Conservation (phyloP, 768 basidiomycete genomes). For the Scleroderma bovista region DNA sequence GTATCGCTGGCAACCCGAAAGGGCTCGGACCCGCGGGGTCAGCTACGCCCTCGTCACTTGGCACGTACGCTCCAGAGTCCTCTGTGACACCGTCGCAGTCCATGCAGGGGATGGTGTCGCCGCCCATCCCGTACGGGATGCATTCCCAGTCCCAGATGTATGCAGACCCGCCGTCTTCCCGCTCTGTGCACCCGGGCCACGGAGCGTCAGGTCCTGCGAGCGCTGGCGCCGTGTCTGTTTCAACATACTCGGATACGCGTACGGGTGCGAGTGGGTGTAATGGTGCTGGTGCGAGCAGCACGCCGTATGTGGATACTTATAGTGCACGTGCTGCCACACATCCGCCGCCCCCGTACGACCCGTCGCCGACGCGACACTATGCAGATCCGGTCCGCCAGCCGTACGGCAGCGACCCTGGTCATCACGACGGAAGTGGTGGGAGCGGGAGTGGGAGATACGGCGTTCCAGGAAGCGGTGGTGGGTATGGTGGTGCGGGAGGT, state of each 20-base stretch:
- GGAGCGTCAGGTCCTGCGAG: neutral
- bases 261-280: neutral
- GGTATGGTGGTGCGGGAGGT: conserved; percentile 21
- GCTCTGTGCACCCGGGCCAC: conserved; percentile 1
- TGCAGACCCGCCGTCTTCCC: conserved; percentile 13
- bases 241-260: conserved; percentile 3
- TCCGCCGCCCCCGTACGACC: neutral
- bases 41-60: conserved; percentile 21
- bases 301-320: neutral
- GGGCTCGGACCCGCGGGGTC: conserved; percentile 11
- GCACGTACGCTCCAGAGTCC: conserved; percentile 12
- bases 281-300: neutral
- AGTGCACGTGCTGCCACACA: neutral
- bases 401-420: conserved; percentile 15
- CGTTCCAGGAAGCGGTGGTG: conserved; percentile 36
- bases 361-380: conserved; percentile 7
- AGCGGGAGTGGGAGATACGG: conserved; percentile 31
- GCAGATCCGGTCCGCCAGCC: conserved; percentile 17
- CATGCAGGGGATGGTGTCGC: conserved; percentile 18
- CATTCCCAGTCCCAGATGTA: conserved; percentile 23
- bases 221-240: neutral
- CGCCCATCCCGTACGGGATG: conserved; percentile 20
- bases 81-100: conserved; percentile 6
- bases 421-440: neutral
- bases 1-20: conserved; percentile 9